Evolutionary conservation across 2,329 filamentous ascomycete genomes (phyloP).

Genomic region (Aquanectria penicillioides): DNA sequence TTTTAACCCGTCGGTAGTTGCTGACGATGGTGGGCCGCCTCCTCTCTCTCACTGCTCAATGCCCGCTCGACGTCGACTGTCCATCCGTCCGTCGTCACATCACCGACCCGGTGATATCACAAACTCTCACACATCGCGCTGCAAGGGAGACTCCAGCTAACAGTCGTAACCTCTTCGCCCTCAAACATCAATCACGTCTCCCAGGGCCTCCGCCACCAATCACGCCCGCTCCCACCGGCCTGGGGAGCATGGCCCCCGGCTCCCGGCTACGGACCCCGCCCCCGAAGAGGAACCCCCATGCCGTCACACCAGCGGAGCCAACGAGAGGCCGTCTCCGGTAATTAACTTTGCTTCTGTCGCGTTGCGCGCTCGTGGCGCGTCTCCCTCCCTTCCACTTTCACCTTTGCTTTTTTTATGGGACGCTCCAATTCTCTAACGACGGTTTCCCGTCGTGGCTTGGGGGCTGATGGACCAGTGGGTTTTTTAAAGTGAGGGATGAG

Average conservation of each 20-base stretch:
- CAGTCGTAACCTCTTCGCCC: conserved; percentile 21
- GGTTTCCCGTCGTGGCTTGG: background rate
- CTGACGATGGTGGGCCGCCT: too few relatives aligned
- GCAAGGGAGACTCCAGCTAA: conserved; percentile 13
- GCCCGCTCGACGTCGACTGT: background rate
- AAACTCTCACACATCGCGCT: background rate
- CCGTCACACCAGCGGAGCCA: conserved; percentile 15
- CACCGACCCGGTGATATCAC: conserved; percentile 8
- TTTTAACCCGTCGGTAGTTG: too few relatives aligned
- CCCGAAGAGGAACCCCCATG: conserved; percentile 29
- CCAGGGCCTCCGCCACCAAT: conserved; percentile 36
- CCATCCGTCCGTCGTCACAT: background rate
- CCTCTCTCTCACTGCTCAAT: background rate
- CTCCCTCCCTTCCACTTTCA: background rate
- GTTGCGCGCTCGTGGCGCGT: conserved; percentile 11
- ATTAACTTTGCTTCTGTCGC: conserved; percentile 19
- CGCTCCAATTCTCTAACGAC: conserved; percentile 10
- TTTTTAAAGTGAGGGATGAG: background rate
- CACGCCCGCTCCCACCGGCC: conserved; percentile 36
- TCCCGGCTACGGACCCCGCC: conserved; percentile 37
- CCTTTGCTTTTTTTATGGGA: conserved; percentile 1
- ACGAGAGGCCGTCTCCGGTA: background rate
- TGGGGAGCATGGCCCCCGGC: conserved; percentile 42
- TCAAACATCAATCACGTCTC: conserved; percentile 20
- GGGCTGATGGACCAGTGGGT: background rate